Conservation (phyloP, 2,329 filamentous ascomycete genomes). For the Pseudogymnoascus sp. region DNA sequence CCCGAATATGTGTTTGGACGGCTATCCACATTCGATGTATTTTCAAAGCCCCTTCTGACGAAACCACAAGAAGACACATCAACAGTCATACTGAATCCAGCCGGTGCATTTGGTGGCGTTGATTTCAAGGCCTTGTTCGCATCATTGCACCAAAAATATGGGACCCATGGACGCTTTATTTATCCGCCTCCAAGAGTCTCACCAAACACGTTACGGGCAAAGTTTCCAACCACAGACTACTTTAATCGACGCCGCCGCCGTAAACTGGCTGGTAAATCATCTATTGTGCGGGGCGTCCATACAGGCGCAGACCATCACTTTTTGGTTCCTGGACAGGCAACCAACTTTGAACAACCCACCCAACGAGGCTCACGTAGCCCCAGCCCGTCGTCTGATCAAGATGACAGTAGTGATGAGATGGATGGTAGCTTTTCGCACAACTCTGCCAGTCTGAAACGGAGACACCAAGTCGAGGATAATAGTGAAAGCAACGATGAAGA, state of each 20-base stretch:
- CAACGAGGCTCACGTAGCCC: constrained; percentile 41
- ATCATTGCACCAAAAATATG: constrained; percentile 28
- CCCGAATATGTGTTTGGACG: constrained; percentile 9
- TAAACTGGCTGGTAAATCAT: not conserved
- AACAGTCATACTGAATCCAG: not conserved
- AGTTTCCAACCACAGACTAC: constrained; percentile 24
- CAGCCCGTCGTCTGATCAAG: constrained; percentile 49
- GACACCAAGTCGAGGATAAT: constrained; percentile 21
- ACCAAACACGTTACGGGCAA: not conserved
- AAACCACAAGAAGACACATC: constrained; percentile 19
- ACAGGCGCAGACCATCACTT: not conserved
- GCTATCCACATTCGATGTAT: constrained; percentile 4
- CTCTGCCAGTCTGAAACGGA: constrained; percentile 33
- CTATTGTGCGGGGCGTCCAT: not conserved
- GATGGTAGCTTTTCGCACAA: constrained; percentile 44
- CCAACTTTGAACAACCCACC: constrained; percentile 23
- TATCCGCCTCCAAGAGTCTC: constrained; percentile 10
- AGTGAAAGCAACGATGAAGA: constrained; percentile 18
- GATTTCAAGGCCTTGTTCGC: constrained; percentile 25
- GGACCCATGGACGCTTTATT: constrained; percentile 23
- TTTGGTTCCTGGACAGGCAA: constrained; percentile 7
- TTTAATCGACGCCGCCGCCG: constrained; percentile 16
- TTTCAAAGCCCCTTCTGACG: constrained; percentile 5
- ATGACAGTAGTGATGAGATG: constrained; percentile 44
- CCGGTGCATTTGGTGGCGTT: constrained; percentile 25